Evolutionary conservation across 345 rosid species (phyloP), one percentile per base, ranked within the genome.

Genomic region (Ceriops zippeliana): DNA sequence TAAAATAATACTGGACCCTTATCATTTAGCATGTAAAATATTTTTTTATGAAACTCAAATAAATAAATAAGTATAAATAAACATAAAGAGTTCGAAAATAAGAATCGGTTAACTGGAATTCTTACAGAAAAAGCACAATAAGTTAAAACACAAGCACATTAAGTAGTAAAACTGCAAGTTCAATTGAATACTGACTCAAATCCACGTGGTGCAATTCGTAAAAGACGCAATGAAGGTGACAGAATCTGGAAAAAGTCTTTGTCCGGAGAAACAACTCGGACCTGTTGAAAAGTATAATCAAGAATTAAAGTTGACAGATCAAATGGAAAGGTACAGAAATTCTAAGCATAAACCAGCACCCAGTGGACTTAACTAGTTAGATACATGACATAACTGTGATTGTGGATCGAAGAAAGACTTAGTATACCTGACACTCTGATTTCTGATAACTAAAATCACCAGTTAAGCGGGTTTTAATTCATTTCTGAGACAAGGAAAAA

Each of bases 191-290:
- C 92, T 85, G 74, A 95, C 97, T 86, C 96, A 59, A 81, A 47
- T 62, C 99, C 98, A 21, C 97, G 97, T 24, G 96, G 86, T 66
- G 96, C 89, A 64, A 91, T 81, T 61, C 96, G 86, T 71, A 93
- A 84, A 79, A 93, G 98, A 49, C 98, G 96, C 58, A 93, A 82
- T 5, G 96, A 84, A 67, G 98, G 98, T 58, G 90, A 89, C 58
- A 93, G 85, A 81, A 93, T 91, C 85, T 93, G 97, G 75, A 93
- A 95, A 77, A 95, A 95, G 79, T 93, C 99, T 83, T 91, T 95
- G 82, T 95, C 99, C 0, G 99, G 99, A 59, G 99, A 95, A 76
- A 95, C 96, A 65, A 95, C 96, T 69, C 93, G 86, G 30, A 95
- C 99, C 99, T 95, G 85, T 63, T 22, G 17, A 28, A 2, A 31